Base-by-base conservation (phyloP, 148 eudicot species). In the Talinum fruticosum region DNA sequence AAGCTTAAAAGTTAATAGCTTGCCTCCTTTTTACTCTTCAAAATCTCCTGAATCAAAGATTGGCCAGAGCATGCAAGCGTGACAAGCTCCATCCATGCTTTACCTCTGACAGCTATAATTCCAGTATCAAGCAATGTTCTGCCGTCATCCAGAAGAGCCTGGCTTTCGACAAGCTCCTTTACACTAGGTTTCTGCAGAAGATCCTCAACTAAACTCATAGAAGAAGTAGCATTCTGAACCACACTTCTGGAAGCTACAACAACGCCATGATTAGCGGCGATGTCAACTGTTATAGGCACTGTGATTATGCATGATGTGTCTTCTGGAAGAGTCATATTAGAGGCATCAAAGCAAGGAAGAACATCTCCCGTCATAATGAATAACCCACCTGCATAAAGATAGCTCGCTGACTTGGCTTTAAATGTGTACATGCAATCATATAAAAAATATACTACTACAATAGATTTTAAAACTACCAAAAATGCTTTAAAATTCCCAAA, bases 281-380 rank as follows among this genome's bases (percentile, higher is more conserved):
- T 83, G 77, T 93, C 99, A 69, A 96, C 96, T 37, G 99, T 93
- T 77, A 96, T 89, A 69, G 99, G 99, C 75, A 93, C 99, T 84
- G 99, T 93, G 76, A 96, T 84, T 78, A 93, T 96, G 87, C 98
- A 91, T 24, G 99, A 81, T 26, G 95, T 69, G 76, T 93, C 89
- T 69, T 90, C 89, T 2, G 99, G 97, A 81, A 96, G 97, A 82
- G 83, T 85, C 97, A 96, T 88, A 73, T 77, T 83, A 73, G 88
- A 93, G 72, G 99, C 99, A 82, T 96, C 97, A 86, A 96, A 96
- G 79, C 98, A 93, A 23, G 99, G 99, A 84, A 96, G 99, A 78
- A 93, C 99, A 82, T 96, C 99, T 53, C 99, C 99, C 45, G 99
- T 96, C 99, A 96, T 96, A 62, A 87, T 96, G 81, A 96, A 91